Conservation (phyloP, 2,329 filamentous ascomycete genomes). For the Beauveria sp. region DNA sequence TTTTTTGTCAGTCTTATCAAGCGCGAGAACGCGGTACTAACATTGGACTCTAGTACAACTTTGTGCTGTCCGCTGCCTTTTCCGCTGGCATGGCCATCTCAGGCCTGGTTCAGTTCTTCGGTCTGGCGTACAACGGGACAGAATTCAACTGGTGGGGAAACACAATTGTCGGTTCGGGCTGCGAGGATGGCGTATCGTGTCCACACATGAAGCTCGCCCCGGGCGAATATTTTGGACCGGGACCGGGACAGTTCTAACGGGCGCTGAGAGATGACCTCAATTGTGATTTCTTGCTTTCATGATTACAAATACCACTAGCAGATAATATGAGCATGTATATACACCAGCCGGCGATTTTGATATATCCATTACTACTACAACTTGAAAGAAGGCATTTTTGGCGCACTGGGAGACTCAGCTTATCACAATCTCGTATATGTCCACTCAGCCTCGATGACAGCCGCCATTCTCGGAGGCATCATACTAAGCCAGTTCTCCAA, state of each 20-base stretch:
- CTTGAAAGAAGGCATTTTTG: too few species aligned
- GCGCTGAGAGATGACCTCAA: neutral
- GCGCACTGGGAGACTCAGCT: too few species aligned
- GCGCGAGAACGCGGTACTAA: neutral
- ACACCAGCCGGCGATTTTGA: neutral
- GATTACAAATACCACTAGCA: neutral
- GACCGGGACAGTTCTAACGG: slow-evolving; percentile 10
- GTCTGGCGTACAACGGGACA: slow-evolving; percentile 31
- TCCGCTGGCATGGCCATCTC: slow-evolving; percentile 34
- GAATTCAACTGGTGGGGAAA: slow-evolving; percentile 35
- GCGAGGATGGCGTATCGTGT: slow-evolving; percentile 28
- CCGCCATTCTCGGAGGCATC: too few species aligned
- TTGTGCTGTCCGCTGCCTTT: slow-evolving; percentile 34
- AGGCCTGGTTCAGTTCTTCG: slow-evolving; percentile 36
- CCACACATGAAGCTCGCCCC: slow-evolving; percentile 10
- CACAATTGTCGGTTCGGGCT: slow-evolving; percentile 23
- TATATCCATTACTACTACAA: neutral
- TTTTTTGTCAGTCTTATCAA: neutral
- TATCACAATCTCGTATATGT: too few species aligned
- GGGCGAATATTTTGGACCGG: slow-evolving; percentile 22
- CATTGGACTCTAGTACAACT: slow-evolving; percentile 20
- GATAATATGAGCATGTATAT: neutral
- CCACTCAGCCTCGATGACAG: too few species aligned
- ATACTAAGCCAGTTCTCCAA: too few species aligned
- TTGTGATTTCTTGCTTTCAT: neutral